Conservation (phyloP, 768 basidiomycete species). For the Lactarius trivialis region DNA sequence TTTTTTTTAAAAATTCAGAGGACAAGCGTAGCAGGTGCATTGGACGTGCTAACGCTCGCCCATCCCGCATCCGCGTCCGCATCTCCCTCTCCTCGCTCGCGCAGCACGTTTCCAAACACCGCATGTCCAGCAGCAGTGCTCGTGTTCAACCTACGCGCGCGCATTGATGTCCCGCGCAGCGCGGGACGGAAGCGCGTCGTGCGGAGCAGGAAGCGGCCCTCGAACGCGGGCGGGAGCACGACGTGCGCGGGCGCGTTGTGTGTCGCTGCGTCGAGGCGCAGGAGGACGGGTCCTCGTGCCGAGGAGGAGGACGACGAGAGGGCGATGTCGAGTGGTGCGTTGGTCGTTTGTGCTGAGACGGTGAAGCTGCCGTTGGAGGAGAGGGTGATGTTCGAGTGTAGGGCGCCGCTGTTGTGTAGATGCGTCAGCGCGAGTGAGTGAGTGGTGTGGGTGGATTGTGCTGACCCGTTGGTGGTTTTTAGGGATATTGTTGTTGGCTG, state of each 20-base stretch:
- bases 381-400: background rate
- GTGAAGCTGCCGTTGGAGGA: background rate
- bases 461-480: conserved; percentile 4
- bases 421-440: background rate
- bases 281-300: too few species aligned
- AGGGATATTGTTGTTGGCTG: background rate
- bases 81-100: too few species aligned
- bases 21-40: too few species aligned
- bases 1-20: too few species aligned
- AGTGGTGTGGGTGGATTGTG: background rate
- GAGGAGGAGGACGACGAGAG: too few species aligned
- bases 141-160: background rate
- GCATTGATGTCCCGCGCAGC: background rate
- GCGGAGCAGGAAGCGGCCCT: conserved; percentile 1
- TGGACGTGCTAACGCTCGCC: too few species aligned
- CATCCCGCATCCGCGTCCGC: background rate
- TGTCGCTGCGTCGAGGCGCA: too few species aligned
- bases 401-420: background rate
- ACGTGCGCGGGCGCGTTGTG: too few species aligned
- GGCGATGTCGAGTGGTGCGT: background rate
- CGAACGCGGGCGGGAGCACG: background rate
- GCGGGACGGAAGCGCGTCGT: background rate
- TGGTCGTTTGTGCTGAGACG: conserved; percentile 2
- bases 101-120: background rate
- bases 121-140: background rate